These are phyloP conservation scores for Metschnikowia amazonensis DNA, from an alignment of 805 yeast genomes.

Conservation along the genomic window DNA sequence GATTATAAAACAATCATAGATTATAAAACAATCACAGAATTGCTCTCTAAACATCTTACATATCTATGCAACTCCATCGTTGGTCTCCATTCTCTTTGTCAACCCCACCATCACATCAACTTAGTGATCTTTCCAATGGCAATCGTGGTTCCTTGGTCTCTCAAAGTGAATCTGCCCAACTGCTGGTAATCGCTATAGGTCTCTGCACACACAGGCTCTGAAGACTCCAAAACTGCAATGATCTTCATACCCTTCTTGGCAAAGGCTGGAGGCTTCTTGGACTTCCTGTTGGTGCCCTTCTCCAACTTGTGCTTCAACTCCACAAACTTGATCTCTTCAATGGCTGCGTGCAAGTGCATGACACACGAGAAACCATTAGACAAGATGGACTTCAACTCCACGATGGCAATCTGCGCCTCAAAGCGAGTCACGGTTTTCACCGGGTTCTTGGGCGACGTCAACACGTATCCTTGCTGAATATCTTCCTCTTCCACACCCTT, in stretches of 20 bases:
- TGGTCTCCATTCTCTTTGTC: too few relatives aligned
- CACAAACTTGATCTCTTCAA: conserved; percentile 85
- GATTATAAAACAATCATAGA: too few relatives aligned
- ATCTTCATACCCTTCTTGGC: conserved; percentile 99
- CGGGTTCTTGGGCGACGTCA: conserved; percentile 82
- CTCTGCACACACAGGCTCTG: conserved; percentile 90
- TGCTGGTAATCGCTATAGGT: conserved; percentile 90
- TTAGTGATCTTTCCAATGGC: conserved; percentile 98
- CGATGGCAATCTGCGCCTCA: conserved; percentile 96
- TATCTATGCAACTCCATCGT: too few relatives aligned
- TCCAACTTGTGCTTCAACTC: conserved; percentile 88
- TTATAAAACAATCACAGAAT: too few relatives aligned
- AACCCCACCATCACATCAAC: conserved; percentile 53
- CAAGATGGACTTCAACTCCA: conserved; percentile 89
- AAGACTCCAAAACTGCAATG: conserved; percentile 83
- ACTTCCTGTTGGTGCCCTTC: conserved; percentile 93
- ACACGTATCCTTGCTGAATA: conserved; percentile 83
- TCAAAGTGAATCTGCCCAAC: conserved; percentile 94
- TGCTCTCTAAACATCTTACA: too few relatives aligned
- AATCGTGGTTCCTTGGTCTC: conserved; percentile 97
- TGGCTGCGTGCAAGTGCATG: conserved; percentile 98
- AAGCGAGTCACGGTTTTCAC: conserved; percentile 86
- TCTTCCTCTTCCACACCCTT: conserved; percentile 98
- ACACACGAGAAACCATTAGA: conserved; percentile 97
- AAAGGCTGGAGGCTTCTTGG: conserved; percentile 96